Conservation (phyloP, 2,329 filamentous ascomycete genomes). For the Fusarium xylarioides region DNA sequence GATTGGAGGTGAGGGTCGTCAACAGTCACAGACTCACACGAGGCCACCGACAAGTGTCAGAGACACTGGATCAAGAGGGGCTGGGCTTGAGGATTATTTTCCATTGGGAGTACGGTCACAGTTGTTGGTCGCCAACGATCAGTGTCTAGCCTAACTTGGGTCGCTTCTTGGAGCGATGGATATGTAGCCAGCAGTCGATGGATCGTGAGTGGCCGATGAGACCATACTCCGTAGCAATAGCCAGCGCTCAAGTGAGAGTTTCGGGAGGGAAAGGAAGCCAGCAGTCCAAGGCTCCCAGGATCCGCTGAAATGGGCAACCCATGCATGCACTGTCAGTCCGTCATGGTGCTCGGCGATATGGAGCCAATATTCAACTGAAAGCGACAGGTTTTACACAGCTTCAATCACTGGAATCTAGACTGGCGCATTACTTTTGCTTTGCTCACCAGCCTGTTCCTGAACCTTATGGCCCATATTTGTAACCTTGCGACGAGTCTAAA, state of each 20-base stretch:
- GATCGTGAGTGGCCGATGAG: constrained; percentile 37
- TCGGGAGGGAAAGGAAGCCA: constrained; percentile 35
- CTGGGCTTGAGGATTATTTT: constrained; percentile 26
- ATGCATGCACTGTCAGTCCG: constrained; percentile 17
- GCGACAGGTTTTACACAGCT: not conserved
- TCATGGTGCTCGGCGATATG: constrained; percentile 15
- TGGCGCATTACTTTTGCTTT: constrained; percentile 25
- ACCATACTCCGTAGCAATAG: constrained; percentile 1
- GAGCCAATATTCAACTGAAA: constrained; percentile 17
- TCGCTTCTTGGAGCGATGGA: constrained; percentile 29
- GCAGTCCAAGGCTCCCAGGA: constrained; percentile 15
- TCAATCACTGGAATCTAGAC: not conserved
- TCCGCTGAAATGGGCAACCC: constrained; percentile 32
- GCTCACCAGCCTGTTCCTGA: constrained; percentile 12
- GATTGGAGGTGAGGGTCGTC: constrained; percentile 34
- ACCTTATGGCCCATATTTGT: constrained; percentile 14
- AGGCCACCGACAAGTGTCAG: constrained; percentile 32
- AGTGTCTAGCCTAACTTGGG: constrained; percentile 42
- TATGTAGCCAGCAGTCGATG: constrained; percentile 41
- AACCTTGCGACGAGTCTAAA: constrained; percentile 28
- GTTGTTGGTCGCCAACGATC: constrained; percentile 39
- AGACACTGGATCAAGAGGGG: constrained; percentile 31
- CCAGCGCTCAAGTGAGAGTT: constrained; percentile 24
- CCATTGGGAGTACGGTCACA: constrained; percentile 26
- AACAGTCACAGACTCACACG: constrained; percentile 31